phyloP scores from a whole-genome alignment of 2,329 filamentous ascomycete genomes.

The Cadophora malorum region DNA sequence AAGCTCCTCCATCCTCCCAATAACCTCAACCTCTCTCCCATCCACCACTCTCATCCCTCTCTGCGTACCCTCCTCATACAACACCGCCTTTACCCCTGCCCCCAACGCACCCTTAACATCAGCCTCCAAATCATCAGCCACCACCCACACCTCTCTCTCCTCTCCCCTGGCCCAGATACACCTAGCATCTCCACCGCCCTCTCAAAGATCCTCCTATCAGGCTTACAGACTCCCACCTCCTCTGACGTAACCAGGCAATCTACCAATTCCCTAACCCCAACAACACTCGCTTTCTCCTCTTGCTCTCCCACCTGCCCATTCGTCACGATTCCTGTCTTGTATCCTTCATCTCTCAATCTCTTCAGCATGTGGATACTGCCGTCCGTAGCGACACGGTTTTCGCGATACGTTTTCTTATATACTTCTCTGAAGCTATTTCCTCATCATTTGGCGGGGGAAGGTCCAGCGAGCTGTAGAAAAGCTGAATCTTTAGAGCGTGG shows the following conservation, averaged over 20 bases:
- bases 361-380: neutral
- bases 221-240: neutral
- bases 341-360: neutral
- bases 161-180: neutral
- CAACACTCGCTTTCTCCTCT: neutral
- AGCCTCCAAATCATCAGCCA: neutral
- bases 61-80: neutral
- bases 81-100: neutral
- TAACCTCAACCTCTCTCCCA: neutral
- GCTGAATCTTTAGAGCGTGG: neutral
- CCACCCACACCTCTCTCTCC: neutral
- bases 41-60: neutral
- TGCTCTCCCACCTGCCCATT: neutral
- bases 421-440: neutral
- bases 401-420: neutral
- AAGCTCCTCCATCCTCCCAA: neutral
- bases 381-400: neutral
- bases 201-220: neutral
- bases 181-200: neutral
- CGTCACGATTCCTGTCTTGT: neutral
- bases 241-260: neutral
- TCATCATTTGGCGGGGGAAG: neutral
- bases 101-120: neutral
- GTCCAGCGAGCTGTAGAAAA: neutral
- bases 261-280: neutral